These are phyloP conservation scores for Corinectria fuckeliana DNA, from an alignment of 2,329 filamentous ascomycete genomes.

Conservation along the genomic window DNA sequence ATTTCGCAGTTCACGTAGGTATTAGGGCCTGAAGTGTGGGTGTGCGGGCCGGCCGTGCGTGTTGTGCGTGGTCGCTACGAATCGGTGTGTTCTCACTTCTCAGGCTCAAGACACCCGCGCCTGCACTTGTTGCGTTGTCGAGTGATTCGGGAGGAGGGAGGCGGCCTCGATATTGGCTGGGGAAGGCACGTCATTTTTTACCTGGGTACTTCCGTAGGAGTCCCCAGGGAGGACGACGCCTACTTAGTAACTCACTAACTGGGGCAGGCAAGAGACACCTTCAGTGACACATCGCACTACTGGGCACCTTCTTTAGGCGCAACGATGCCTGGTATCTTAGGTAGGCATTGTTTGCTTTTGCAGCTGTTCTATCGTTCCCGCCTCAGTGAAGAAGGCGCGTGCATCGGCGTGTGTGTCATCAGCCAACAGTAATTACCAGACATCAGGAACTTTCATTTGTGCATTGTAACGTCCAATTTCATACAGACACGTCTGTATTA, in stretches of 20 bases:
- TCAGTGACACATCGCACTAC: background rate
- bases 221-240: background rate
- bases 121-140: constrained; percentile 14
- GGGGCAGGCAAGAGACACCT: background rate
- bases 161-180: constrained; percentile 12
- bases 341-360: constrained; percentile 8
- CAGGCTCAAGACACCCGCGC: constrained; percentile 9
- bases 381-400: background rate
- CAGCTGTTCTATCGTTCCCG: background rate
- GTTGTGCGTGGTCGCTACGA: constrained; percentile 18
- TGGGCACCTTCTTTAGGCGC: background rate
- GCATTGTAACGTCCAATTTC: background rate
- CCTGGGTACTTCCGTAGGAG: background rate
- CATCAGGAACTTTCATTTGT: background rate
- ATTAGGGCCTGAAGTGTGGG: constrained; percentile 40
- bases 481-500: background rate
- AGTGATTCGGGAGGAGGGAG: constrained; percentile 6
- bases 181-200: constrained; percentile 20
- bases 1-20: constrained; percentile 38
- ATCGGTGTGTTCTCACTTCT: constrained; percentile 29
- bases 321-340: constrained; percentile 3
- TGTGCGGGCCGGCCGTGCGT: constrained; percentile 36
- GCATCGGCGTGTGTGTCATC: constrained; percentile 19
- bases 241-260: background rate
- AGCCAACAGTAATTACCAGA: constrained; percentile 3